Evolutionary conservation across 495 filamentous ascomycete species (phyloP).

Genomic region (Parathielavia appendiculata): DNA sequence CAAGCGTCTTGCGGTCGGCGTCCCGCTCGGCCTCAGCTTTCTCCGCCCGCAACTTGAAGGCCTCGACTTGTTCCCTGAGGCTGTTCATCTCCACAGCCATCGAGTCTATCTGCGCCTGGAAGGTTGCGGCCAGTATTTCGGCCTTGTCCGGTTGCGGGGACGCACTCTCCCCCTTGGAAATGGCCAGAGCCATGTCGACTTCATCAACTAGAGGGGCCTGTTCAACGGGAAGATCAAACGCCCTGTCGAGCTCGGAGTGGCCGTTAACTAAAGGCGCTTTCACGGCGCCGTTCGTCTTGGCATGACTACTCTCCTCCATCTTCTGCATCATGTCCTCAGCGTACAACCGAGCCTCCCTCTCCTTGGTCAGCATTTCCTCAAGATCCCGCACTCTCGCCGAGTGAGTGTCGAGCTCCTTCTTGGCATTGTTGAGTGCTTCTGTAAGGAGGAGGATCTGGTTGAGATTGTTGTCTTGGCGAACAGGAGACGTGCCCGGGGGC

Average conservation of each 20-base stretch:
- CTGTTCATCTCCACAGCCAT: slow-evolving; percentile 81
- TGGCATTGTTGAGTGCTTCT: slow-evolving; percentile 73
- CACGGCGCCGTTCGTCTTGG: slow-evolving; percentile 35
- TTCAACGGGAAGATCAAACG: slow-evolving; percentile 39
- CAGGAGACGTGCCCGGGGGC: slow-evolving; percentile 53
- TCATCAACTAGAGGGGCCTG: slow-evolving; percentile 24
- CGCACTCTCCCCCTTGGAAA: slow-evolving; percentile 23
- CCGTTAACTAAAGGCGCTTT: slow-evolving; percentile 27
- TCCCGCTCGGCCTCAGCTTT: slow-evolving; percentile 69
- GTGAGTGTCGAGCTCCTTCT: slow-evolving; percentile 77
- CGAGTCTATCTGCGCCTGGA: slow-evolving; percentile 70
- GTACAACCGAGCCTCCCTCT: slow-evolving; percentile 71
- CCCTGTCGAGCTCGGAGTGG: slow-evolving; percentile 34
- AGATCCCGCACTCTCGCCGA: slow-evolving; percentile 71
- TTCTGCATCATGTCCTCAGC: slow-evolving; percentile 76
- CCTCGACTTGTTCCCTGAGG: slow-evolving; percentile 72
- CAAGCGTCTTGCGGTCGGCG: slow-evolving; percentile 63
- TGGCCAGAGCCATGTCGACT: slow-evolving; percentile 18
- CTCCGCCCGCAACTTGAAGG: slow-evolving; percentile 70
- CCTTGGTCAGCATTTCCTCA: slow-evolving; percentile 70
- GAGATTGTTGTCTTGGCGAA: slow-evolving; percentile 57
- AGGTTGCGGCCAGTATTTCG: slow-evolving; percentile 40
- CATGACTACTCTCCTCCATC: slow-evolving; percentile 51
- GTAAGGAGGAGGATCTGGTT: slow-evolving; percentile 74
- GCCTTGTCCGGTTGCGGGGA: slow-evolving; percentile 41